Evolutionary conservation across 176 grass and related monocot genomes (phyloP).

Genomic region (Metroxylon sagu): DNA sequence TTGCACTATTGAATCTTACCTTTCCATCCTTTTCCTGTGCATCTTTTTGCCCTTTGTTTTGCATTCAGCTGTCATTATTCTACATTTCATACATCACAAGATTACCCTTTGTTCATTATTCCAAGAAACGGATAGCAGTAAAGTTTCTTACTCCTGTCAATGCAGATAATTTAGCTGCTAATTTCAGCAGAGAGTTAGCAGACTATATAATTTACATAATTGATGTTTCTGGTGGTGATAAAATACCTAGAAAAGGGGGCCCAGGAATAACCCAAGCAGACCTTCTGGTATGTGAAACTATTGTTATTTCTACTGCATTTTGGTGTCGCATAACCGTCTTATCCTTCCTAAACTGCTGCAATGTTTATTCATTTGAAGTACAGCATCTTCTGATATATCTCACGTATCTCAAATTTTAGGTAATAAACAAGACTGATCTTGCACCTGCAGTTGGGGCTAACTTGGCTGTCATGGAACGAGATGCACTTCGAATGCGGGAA

Average conservation of each 20-base stretch:
- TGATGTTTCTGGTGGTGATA: constrained; percentile 91
- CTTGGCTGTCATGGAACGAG: constrained; percentile 76
- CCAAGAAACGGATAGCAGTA: no score
- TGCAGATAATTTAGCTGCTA: constrained; percentile 97
- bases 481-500: constrained; percentile 79
- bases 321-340: not conserved
- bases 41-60: no score
- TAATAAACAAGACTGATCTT: constrained; percentile 97
- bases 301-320: constrained; percentile 9
- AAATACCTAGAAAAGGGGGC: constrained; percentile 95
- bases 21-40: no score
- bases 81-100: no score
- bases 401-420: constrained; percentile 20
- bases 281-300: constrained; percentile 42
- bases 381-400: not conserved
- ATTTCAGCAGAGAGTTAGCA: constrained; percentile 96
- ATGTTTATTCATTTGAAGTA: not conserved
- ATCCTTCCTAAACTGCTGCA: not conserved
- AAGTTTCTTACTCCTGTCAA: no score
- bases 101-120: no score
- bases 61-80: no score
- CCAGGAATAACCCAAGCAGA: constrained; percentile 95
- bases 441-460: constrained; percentile 76
- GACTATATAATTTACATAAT: constrained; percentile 99
- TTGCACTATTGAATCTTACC: no score